Percentiles rank a stretch among this genome's conserved stretches.
These are phyloP conservation scores for Aspergillus sparsus DNA, from an alignment of 495 filamentous ascomycete genomes.

Conservation along the genomic window DNA sequence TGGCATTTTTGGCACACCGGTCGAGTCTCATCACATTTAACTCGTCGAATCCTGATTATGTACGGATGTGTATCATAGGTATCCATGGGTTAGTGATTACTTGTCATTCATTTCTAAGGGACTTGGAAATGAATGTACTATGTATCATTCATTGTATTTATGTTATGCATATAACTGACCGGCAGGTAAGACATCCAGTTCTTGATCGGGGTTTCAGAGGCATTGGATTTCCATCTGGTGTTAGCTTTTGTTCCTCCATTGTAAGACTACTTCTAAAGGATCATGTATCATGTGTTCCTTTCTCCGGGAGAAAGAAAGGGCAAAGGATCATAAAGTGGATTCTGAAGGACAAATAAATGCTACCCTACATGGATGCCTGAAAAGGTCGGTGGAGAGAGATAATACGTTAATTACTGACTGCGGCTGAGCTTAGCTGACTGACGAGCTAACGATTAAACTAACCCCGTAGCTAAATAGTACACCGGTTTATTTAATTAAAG, in stretches of 20 bases:
- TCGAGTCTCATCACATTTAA: slow-evolving; percentile 24
- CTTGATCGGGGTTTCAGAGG: background rate
- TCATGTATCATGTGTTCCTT: too few relatives aligned
- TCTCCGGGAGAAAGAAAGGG: too few relatives aligned
- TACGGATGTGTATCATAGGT: background rate
- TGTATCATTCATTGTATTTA: background rate
- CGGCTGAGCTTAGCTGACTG: too few relatives aligned
- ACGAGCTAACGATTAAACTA: too few relatives aligned
- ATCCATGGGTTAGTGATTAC: too few relatives aligned
- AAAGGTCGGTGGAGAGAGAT: too few relatives aligned
- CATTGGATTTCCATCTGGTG: background rate
- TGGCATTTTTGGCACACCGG: slow-evolving; percentile 19
- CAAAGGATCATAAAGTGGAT: too few relatives aligned
- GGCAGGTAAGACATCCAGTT: slow-evolving; percentile 4
- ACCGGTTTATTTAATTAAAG: too few relatives aligned
- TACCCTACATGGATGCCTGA: too few relatives aligned
- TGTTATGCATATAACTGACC: background rate
- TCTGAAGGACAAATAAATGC: too few relatives aligned
- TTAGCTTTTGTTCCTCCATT: background rate
- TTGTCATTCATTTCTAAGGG: background rate
- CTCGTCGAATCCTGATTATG: background rate
- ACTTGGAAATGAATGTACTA: background rate
- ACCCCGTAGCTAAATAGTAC: too few relatives aligned
- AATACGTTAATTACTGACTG: too few relatives aligned
- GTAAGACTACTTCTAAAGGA: background rate